Conservation (phyloP, 176 grass and related monocot genomes). For the Thalia dealbata region DNA sequence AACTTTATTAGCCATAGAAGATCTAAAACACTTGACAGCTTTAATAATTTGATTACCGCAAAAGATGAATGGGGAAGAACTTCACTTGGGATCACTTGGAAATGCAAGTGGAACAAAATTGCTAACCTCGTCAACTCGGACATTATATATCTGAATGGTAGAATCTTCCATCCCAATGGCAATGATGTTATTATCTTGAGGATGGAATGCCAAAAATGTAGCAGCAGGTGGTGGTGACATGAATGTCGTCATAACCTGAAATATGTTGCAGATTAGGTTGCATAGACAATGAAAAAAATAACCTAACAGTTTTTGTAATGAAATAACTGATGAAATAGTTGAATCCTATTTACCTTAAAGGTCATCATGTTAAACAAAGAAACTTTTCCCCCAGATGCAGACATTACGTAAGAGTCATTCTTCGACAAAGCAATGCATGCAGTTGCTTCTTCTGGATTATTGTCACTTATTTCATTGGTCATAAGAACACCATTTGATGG, state of each 20-base stretch:
- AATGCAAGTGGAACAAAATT: neutral
- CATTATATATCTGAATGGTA: slow-evolving; percentile 97
- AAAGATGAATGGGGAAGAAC: neutral
- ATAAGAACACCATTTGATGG: slow-evolving; percentile 87
- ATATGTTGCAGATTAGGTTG: slow-evolving; percentile 8
- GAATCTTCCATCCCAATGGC: slow-evolving; percentile 99
- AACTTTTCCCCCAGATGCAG: slow-evolving; percentile 95
- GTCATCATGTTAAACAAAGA: slow-evolving; percentile 99
- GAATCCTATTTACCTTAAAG: slow-evolving; percentile 51
- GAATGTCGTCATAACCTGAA: slow-evolving; percentile 96
- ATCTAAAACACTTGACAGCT: neutral
- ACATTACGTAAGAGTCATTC: slow-evolving; percentile 99
- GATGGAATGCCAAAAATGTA: slow-evolving; percentile 88
- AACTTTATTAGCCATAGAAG: neutral
- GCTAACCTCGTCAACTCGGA: slow-evolving; percentile 83
- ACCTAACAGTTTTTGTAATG: neutral
- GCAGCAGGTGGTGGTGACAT: slow-evolving; percentile 94
- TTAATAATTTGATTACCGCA: slow-evolving; percentile 1
- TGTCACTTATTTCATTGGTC: slow-evolving; percentile 76
- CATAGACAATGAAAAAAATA: neutral
- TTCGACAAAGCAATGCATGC: slow-evolving; percentile 97
- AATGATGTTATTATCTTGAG: slow-evolving; percentile 99
- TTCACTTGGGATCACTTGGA: no score
- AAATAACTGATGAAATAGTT: neutral
- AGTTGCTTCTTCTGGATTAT: slow-evolving; percentile 93